Conservation (phyloP, 1,284 basidiomycete species). For the Bondarzewia mesenterica region DNA sequence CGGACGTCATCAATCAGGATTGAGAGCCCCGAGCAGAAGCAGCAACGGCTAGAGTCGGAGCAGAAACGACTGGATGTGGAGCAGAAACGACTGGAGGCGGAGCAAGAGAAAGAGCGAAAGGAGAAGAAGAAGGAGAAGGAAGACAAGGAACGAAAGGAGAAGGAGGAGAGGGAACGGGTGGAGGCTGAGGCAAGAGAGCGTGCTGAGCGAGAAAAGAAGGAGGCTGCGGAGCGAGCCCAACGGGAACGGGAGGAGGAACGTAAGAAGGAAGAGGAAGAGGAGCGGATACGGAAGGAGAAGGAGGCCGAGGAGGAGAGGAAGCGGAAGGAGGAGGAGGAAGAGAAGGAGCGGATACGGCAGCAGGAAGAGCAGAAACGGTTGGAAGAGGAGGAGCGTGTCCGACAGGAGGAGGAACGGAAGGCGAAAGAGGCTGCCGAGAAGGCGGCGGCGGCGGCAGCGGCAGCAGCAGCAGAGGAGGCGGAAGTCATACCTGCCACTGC, state of each 20-base stretch:
- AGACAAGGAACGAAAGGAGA: conserved; percentile 24
- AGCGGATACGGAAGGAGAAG: conserved; percentile 15
- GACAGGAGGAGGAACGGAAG: conserved; percentile 14
- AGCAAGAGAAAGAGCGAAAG: conserved; percentile 14
- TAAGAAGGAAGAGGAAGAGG: conserved; percentile 19
- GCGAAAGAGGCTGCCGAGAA: conserved; percentile 31
- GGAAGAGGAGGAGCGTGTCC: conserved; percentile 13
- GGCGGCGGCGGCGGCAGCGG: conserved; percentile 20
- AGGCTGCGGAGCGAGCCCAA: conserved; percentile 29
- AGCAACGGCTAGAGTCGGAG: conserved; percentile 41
- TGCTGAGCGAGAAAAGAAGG: conserved; percentile 32
- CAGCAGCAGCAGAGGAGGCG: conserved; percentile 4
- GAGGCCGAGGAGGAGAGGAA: conserved; percentile 21
- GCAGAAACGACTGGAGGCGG: conserved; percentile 18
- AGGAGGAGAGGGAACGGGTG: conserved; percentile 28
- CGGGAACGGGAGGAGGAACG: conserved; percentile 28
- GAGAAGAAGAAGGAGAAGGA: conserved; percentile 24
- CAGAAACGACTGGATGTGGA: conserved; percentile 24
- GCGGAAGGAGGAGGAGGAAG: conserved; percentile 30
- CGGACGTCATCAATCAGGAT: conserved; percentile 33
- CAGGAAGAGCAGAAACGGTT: conserved; percentile 19
- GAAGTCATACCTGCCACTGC: conserved; percentile 13
- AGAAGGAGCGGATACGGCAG: conserved; percentile 9
- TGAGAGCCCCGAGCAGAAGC: conserved; percentile 49
- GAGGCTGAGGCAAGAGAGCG: conserved; percentile 28